A percentile compares a stretch with the other conserved stretches of the same genome.
phyloP scores from a whole-genome alignment of 441 rosid genomes.

The Adansonia grandidieri region DNA sequence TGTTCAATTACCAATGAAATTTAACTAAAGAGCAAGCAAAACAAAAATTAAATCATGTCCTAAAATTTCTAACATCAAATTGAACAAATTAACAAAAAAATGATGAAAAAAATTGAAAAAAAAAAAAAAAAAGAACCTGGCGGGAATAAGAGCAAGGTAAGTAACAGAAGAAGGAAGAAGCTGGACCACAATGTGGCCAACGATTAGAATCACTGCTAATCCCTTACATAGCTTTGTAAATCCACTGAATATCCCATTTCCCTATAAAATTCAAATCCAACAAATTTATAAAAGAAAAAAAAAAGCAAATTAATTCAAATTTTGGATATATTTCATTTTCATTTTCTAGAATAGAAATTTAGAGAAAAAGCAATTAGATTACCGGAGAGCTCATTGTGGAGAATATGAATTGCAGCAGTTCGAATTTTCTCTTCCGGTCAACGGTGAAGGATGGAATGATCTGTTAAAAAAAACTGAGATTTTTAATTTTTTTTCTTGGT shows the following conservation, averaged over 20 bases:
- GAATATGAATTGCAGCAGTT: constrained; percentile 23
- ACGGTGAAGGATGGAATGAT: constrained; percentile 18
- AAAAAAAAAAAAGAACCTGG: constrained; percentile 52
- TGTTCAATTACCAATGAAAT: neutral
- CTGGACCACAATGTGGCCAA: constrained; percentile 78
- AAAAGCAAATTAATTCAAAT: neutral
- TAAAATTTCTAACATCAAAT: neutral
- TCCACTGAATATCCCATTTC: constrained; percentile 63
- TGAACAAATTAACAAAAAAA: neutral
- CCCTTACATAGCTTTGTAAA: constrained; percentile 95
- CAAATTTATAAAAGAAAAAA: neutral
- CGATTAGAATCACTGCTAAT: constrained; percentile 71
- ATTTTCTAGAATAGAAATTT: constrained; percentile 37
- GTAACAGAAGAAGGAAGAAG: constrained; percentile 67
- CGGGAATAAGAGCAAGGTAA: constrained; percentile 91
- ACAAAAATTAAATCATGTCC: neutral
- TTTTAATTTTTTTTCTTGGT: neutral
- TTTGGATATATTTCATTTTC: neutral
- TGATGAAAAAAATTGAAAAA: neutral
- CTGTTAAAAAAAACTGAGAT: neutral
- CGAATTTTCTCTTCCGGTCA: constrained; percentile 1
- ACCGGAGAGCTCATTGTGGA: constrained; percentile 68
- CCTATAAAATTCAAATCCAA: constrained; percentile 40
- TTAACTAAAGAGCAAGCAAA: neutral
- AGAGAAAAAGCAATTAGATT: constrained; percentile 22